These are phyloP conservation scores for Scedosporium minutisporum DNA, from an alignment of 2,329 filamentous ascomycete genomes.

Conservation along the genomic window DNA sequence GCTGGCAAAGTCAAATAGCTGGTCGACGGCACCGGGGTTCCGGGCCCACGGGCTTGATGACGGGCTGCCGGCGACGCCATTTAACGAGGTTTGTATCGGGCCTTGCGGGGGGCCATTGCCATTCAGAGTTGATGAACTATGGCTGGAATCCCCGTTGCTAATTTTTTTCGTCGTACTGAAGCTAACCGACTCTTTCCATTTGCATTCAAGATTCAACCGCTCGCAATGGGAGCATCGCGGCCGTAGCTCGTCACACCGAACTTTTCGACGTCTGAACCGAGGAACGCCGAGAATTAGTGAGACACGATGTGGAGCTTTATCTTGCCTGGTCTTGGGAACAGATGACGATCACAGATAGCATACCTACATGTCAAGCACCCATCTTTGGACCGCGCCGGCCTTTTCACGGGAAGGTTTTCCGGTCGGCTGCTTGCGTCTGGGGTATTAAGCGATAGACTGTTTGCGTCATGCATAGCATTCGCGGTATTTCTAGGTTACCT, in stretches of 20 bases:
- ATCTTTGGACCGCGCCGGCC: neutral
- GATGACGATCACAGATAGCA: neutral
- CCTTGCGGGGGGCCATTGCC: neutral
- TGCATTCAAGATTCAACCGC: conserved; percentile 10
- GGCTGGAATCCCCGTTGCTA: neutral
- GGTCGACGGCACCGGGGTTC: conserved; percentile 21
- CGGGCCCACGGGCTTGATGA: neutral
- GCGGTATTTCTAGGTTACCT: no score
- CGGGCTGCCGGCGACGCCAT: neutral
- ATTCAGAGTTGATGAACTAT: neutral
- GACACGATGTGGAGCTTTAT: neutral
- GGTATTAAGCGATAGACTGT: no score
- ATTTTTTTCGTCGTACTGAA: neutral
- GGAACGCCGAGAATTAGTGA: neutral
- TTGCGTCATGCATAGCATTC: neutral
- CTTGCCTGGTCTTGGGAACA: neutral
- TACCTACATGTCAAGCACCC: conserved; percentile 1
- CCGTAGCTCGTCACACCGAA: conserved; percentile 9
- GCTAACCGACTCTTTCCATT: neutral
- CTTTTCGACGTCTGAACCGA: conserved; percentile 6
- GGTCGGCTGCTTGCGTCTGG: neutral
- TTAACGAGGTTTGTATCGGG: neutral
- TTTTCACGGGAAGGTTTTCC: neutral
- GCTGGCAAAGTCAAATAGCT: conserved; percentile 37
- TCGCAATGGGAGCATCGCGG: conserved; percentile 10